Evolutionary conservation across 345 rosid genomes (phyloP), one percentile per base, ranked within the genome.

Genomic region (Ricinus communis): DNA sequence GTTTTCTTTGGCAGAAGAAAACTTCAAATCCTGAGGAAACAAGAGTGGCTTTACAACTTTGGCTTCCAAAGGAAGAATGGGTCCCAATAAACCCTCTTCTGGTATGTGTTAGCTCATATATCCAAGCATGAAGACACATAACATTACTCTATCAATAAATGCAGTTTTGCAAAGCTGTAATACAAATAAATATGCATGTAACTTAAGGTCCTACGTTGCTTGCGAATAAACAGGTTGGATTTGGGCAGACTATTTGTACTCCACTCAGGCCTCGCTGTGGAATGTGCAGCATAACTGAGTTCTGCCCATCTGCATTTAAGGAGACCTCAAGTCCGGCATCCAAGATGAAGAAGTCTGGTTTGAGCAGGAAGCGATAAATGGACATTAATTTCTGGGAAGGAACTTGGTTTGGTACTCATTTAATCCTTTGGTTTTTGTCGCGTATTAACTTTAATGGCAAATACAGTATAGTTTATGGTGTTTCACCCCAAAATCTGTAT

Each of bases 31-130:
- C 97, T 0, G 97, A 94, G 84, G 85, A 88, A 86, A 94, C 98
- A 67, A 87, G 97, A 83, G 86, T 78, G 71, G 90, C 90, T 18
- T 73, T 94, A 82, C 95, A 94, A 69, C 84, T 74, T 10, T 91
- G 98, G 98, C 91, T 94, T 82, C 98, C 98, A 16, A 94, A 88
- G 83, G 95, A 88, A 72, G 96, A 91, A 78, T 91, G 95, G 96
- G 87, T 83, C 77, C 87, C 92, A 52, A 87, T 94, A 52, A 94
- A 94, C 80, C 93, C 95, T 76, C 97, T 91, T 70, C 78, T 91
- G 93, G 98, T 91, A 81, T n/a, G 81, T 16, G n/a, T 19, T n/a
- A 36, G 47, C 53, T 73, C 54, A 61, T n/a, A n/a, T 66, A 9
- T 24, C 18, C 22, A 36, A 4, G 1, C 43, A 18, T 5, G 27